Evolutionary conservation across 768 basidiomycete species (phyloP).

Genomic region (Hypsizygus marmoreus): DNA sequence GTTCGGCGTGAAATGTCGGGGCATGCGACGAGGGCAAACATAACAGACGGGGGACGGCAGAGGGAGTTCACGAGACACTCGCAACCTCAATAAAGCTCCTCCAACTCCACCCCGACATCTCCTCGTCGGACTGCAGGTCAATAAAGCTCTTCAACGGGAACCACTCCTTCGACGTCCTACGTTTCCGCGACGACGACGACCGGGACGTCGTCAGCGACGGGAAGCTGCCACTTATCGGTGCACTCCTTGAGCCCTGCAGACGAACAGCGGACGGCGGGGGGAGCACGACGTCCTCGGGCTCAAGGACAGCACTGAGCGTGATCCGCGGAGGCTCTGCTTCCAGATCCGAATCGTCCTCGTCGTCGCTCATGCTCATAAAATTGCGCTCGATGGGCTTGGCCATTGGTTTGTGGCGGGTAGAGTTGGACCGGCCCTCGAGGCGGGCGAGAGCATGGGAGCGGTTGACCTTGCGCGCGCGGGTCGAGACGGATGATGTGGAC

Average conservation of each 20-base stretch:
- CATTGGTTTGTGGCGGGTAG: conserved; percentile 18
- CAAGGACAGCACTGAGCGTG: conserved; percentile 24
- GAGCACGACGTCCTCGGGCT: conserved; percentile 41
- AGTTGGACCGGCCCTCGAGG: conserved; percentile 55
- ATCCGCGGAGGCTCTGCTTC: conserved; percentile 23
- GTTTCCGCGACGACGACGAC: conserved; percentile 14
- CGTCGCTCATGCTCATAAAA: conserved; percentile 72
- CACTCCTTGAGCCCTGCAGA: conserved; percentile 18
- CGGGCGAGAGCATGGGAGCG: conserved; percentile 63
- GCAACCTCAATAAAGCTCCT: conserved; percentile 65
- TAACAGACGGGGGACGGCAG: neutral
- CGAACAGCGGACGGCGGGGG: conserved; percentile 19
- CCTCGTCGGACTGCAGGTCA: conserved; percentile 53
- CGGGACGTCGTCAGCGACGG: conserved; percentile 6
- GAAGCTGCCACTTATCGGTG: conserved; percentile 10
- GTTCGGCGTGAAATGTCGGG: too few species aligned
- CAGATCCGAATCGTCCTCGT: conserved; percentile 45
- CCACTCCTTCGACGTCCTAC: conserved; percentile 42
- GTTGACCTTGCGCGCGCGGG: conserved; percentile 46
- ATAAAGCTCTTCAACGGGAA: conserved; percentile 67
- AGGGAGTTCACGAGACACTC: conserved; percentile 28
- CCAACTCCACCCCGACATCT: conserved; percentile 53
- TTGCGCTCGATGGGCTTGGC: conserved; percentile 34
- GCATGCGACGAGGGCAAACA: conserved; percentile 3
- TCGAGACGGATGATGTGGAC: conserved; percentile 43